Evolutionary conservation across 495 filamentous ascomycete species (phyloP), one percentile per base, ranked within the genome.

Genomic region (Tuber umbilicatum): DNA sequence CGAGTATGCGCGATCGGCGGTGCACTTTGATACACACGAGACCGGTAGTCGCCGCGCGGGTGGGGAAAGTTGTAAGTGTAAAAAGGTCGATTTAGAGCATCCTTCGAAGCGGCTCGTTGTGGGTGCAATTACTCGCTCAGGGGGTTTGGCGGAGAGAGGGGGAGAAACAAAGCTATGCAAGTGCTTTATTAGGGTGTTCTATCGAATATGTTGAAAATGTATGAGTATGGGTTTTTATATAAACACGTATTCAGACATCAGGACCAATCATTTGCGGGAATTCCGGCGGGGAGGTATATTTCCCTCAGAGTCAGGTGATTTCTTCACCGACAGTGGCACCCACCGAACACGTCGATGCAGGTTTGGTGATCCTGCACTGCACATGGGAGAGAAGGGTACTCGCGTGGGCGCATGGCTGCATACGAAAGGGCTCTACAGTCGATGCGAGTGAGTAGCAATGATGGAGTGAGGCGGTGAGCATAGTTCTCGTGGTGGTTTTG

Each of bases 391-490:
- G 55, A 64, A 35, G 55, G 55, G 27, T 38, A 23, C 55, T 55
- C 60, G 41, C 45, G 69, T 69, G 43, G 40, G 38, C 1, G 23
- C 19, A 38, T 55, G 38, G 64, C 37, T 70, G 72, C 72, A 70
- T 75, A 43, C 12, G 55, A 39, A 41, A 31, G 9, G 55, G n/a
- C 21, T 39, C 7, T n/a, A 68, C 41, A 37, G 19, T 35, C 38
- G 19, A 14, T 67, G 16, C 77, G 77, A 79, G 77, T 79, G 77
- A 79, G 77, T 31, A 47, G 43, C 45, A 79, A 70, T 79, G 77
- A 79, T 76, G 72, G 77, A 72, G 77, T 79, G 77, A 79, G 71
- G 77, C 69, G 39, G 27, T 37, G 70, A 67, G 72, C 70, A 78
- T 74, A 69, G 73, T 78, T 55, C 71, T 73, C 73, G 67, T 72